Evolutionary conservation across 208 protist genomes (phyloP), one percentile per base, ranked within the genome.

Genomic region (Phytomonas sp.): DNA sequence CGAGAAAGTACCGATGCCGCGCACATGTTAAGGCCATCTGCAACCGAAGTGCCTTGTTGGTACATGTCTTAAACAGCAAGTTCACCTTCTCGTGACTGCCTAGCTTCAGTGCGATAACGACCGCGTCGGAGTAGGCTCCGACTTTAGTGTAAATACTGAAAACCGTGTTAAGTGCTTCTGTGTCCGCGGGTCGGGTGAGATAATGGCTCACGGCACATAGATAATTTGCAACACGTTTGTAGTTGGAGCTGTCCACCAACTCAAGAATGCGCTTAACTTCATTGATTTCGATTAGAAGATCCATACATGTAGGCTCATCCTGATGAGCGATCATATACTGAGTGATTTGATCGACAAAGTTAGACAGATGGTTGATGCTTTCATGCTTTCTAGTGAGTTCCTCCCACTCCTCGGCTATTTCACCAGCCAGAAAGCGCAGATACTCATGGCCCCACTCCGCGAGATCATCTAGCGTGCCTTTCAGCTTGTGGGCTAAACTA

Each of bases 401-500:
- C 59, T 91, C 84, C 84, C 96, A 99, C 80, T 98, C 96, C 15
- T 86, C 84, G 23, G 83, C 92, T 53, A 99, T 91, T 72, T 98
- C 95, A 11, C 91, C 97, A 3, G 97, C 79, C 31, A 99, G 87
- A 75, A 95, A 92, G 73, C 97, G 84, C 26, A 99, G 91, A 77
- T 99, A 99, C 84, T 99, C 99, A 78, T 99, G 98, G 8, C 99
- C 99, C 98, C 99, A 99, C 43, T 83, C 61, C 6, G 86, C 97
- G 9, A 99, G 75, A 53, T 98, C 91, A 62, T 97, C 89, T 17
- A 70, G 83, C n/a, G 92, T 92, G 31, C 98, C 98, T 33, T 95
- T 72, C 40, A 99, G 81, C 71, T 98, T 98, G 82, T 97, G 99
- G 67, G 98, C 87, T 30, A 99, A 83, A 9, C 93, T 80, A 29